Conservation (phyloP, 2,329 filamentous ascomycete species). For the Botryotinia convoluta region DNA sequence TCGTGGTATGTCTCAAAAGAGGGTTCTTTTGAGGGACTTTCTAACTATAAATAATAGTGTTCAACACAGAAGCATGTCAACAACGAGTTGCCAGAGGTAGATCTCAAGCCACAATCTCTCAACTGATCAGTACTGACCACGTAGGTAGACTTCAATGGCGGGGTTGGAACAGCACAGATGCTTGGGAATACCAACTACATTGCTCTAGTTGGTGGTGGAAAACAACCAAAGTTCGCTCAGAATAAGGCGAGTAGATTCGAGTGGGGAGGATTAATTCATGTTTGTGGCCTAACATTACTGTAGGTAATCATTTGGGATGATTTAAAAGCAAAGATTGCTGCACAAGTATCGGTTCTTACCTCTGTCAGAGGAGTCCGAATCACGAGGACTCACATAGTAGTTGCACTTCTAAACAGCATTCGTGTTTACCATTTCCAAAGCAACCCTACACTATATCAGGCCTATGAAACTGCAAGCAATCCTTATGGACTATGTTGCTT, state of each 20-base stretch:
- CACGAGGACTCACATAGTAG: conserved; percentile 71
- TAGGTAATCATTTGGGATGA: conserved; percentile 91
- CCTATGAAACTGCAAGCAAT: conserved; percentile 86
- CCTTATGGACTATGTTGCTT: conserved; percentile 76
- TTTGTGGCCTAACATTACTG: neutral
- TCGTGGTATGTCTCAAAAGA: conserved; percentile 58
- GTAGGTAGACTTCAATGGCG: conserved; percentile 69
- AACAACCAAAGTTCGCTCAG: conserved; percentile 77
- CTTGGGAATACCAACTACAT: conserved; percentile 83
- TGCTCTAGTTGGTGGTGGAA: conserved; percentile 85
- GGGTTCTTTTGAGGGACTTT: neutral
- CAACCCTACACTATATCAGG: conserved; percentile 65
- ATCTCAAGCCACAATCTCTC: conserved; percentile 15
- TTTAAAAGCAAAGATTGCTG: conserved; percentile 68
- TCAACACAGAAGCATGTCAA: conserved; percentile 69
- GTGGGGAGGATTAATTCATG: neutral
- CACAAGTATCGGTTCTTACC: conserved; percentile 75
- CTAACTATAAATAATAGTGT: conserved; percentile 51
- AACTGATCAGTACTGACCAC: conserved; percentile 23
- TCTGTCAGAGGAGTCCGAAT: conserved; percentile 78
- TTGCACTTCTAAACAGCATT: conserved; percentile 78
- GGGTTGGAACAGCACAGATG: conserved; percentile 81
- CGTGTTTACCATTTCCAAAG: conserved; percentile 78
- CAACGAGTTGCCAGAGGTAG: conserved; percentile 62
- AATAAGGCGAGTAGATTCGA: conserved; percentile 63